Conservation (phyloP, 179 eudicot genomes). For the Beta corolliflora region DNA sequence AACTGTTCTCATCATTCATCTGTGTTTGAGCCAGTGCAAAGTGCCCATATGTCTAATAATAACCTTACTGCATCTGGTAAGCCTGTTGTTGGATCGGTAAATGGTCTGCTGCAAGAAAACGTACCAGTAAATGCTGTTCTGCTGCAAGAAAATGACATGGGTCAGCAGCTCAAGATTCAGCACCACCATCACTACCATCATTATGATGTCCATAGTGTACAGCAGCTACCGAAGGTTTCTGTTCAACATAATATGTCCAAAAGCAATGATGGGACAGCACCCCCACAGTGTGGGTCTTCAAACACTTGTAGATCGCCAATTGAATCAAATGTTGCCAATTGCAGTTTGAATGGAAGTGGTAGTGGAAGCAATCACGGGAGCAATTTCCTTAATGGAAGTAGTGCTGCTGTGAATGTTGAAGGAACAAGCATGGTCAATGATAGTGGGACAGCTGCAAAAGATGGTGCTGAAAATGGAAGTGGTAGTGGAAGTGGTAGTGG, state of each 20-base stretch:
- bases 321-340: conserved; percentile 51
- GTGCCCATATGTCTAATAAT: conserved; percentile 22
- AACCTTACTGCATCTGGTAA: conserved; percentile 25
- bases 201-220: conserved; percentile 47
- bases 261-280: conserved; percentile 24
- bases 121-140: conserved; percentile 21
- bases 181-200: conserved; percentile 63
- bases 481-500: conserved; percentile 45
- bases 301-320: conserved; percentile 25
- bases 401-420: conserved; percentile 36
- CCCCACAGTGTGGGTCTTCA: conserved; percentile 44
- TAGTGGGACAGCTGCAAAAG: conserved; percentile 40
- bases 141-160: conserved; percentile 29
- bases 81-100: conserved; percentile 25
- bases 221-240: conserved; percentile 36
- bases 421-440: conserved; percentile 39
- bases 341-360: conserved; percentile 52
- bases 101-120: conserved; percentile 26
- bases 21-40: conserved; percentile 41
- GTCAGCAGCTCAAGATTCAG: conserved; percentile 45
- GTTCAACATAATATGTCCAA: conserved; percentile 40
- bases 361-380: conserved; percentile 68
- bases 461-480: conserved; percentile 35
- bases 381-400: conserved; percentile 46
- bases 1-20: conserved; percentile 38